Conservation (phyloP, 2,329 filamentous ascomycete species). For the Fusarium continuum region DNA sequence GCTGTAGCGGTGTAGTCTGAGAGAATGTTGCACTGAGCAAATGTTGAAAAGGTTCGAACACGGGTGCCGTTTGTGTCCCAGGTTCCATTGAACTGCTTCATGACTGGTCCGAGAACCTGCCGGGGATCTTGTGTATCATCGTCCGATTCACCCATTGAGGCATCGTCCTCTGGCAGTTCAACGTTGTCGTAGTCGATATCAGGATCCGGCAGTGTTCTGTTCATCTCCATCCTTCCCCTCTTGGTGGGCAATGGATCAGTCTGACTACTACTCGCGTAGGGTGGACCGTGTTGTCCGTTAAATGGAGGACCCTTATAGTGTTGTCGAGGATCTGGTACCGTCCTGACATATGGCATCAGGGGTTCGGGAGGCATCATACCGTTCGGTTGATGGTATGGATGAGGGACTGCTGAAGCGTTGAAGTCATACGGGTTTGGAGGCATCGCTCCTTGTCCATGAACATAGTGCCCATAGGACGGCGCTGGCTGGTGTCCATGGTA, state of each 20-base stretch:
- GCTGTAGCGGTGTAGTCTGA: conserved; percentile 73
- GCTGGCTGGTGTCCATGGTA: conserved; percentile 36
- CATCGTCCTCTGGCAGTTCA: conserved; percentile 62
- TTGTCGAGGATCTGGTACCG: conserved; percentile 23
- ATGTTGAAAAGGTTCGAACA: conserved; percentile 60
- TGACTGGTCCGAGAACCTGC: conserved; percentile 46
- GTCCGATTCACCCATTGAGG: conserved; percentile 69
- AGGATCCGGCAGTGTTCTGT: conserved; percentile 5
- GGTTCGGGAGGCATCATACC: conserved; percentile 21
- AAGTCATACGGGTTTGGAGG: conserved; percentile 34
- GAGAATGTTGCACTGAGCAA: conserved; percentile 61
- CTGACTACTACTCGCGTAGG: conserved; percentile 18
- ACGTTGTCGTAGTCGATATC: conserved; percentile 45
- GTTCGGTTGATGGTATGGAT: conserved; percentile 25
- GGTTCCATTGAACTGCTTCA: conserved; percentile 50
- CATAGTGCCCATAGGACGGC: conserved; percentile 28
- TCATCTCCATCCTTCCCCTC: conserved; percentile 15
- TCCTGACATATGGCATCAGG: conserved; percentile 20
- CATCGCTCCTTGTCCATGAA: conserved; percentile 23
- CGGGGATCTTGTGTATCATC: conserved; percentile 60
- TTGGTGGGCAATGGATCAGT: conserved; percentile 2
- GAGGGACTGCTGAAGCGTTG: conserved; percentile 20
- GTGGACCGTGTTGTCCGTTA: conserved; percentile 10
- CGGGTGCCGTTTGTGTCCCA: conserved; percentile 51
- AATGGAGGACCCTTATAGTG: conserved; percentile 23